Base-by-base conservation (phyloP, 768 basidiomycete genomes). In the Holtermannia corniformis region DNA sequence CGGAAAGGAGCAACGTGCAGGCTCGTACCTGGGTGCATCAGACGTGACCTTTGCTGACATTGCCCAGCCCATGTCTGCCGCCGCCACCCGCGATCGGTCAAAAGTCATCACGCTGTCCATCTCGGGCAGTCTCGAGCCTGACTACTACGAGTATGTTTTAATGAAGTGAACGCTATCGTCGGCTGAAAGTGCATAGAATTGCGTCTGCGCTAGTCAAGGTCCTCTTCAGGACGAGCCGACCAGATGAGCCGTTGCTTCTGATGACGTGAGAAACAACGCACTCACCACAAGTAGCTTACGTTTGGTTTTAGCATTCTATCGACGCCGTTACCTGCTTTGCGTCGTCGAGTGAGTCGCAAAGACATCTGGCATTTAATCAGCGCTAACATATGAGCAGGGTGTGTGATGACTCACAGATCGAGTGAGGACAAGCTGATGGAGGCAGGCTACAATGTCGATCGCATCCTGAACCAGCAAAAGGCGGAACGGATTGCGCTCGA, bases 101-200 rank as follows among this genome's bases (percentile, higher is more conserved):
- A 64, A 58, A 40, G 54, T 49, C 2, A 59, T 72, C 27, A 78
- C 85, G 45, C 70, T 96, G 22, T 87, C 84, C 79, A 75, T 92
- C 27, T 85, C 87, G 4, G 77, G 77, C n/a, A 81, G 81, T 54
- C 75, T 83, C 1, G 79, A 84, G 57, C 76, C 87, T 42, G 88
- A 96, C 62, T 86, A 92, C 80, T 96, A 86, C 63, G 92, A 95
- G 88, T 89, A 63, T 75, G 87, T 81, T n/a, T 50, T 16, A 16
- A 21, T 51, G 12, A 16, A 12, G 19, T 37, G 19, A 14, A 3
- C 32, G 21, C 13, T n/a, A 37, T 49, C 49, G 19, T 51, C 43
- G 21, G 19, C 16, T 25, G 13, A 44, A 7, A 47, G 41, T 52
- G 13, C 44, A 16, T 44, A 92, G 90, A 71, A 83, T 97, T 13